Base-by-base conservation (phyloP, 495 filamentous ascomycete species). In the Aspergillus leporis region DNA sequence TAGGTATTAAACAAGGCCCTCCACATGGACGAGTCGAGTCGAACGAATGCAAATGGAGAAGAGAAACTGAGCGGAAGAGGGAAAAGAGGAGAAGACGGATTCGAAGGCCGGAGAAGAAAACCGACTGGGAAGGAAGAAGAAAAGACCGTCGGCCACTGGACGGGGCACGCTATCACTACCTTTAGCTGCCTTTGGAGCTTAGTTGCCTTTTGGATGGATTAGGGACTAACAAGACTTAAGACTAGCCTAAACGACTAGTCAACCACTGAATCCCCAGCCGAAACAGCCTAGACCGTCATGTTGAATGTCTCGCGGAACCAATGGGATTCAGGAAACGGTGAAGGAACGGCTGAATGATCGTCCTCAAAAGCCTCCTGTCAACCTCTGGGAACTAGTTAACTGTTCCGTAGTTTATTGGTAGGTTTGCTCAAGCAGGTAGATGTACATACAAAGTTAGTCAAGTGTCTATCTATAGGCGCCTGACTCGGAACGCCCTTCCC, bases 111-210 rank as follows among this genome's bases (percentile, higher is more conserved):
- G 21, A 40, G 38, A 46, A 46, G 18, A 61, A 59, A 61, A n/a
- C n/a, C 55, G 25, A 28, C 25, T 6, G 25, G 6, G 25, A 51
- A 51, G 61, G 45, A 56, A 53, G 61, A 64, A 66, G 62, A 62
- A 69, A 69, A 66, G 62, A 72, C 34, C 5, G 10, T 32, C 10
- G 34, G n/a, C 4, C 16, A 14, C 25, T 3, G 14, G 14, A 21
- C 19, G 43, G 43, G 43, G 43, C 43, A 47, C 19, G 19, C 21
- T 47, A 47, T 47, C 43, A 47, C 43, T 47, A 47, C 13, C 13
- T 14, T 36, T 9, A 10, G 9, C 5, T 4, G 30, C 4, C 21
- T 10, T 45, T 45, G 41, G 41, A 45, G 41, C 41, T 45, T 45
- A 45, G 43, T 47, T 14, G 7, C 43, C 18, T 47, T 47, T 22